Evolutionary conservation across 2,329 filamentous ascomycete species (phyloP).

Genomic region (Aspergillus neoniger): DNA sequence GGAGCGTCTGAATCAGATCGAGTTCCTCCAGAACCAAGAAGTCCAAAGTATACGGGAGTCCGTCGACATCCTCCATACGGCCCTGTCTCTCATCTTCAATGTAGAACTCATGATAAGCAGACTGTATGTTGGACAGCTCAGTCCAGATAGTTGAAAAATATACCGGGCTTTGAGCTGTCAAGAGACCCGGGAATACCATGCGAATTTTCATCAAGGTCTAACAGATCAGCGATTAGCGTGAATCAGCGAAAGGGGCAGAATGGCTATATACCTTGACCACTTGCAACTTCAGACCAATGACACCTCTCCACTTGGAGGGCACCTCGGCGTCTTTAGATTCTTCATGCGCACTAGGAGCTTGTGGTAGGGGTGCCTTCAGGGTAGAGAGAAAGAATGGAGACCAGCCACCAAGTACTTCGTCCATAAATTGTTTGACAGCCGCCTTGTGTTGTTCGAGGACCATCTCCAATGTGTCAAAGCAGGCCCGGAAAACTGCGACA

Average conservation of each 20-base stretch:
- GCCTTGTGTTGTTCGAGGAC: conserved; percentile 89
- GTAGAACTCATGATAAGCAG: conserved; percentile 77
- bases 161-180: conserved; percentile 77
- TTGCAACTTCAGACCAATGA: conserved; percentile 86
- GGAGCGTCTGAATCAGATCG: conserved; percentile 88
- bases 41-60: conserved; percentile 90
- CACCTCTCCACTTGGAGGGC: conserved; percentile 73
- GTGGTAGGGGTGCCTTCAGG: conserved; percentile 72
- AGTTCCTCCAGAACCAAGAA: conserved; percentile 91
- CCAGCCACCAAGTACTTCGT: conserved; percentile 81
- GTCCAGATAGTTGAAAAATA: conserved; percentile 90
- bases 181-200: conserved; percentile 74
- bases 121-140: conserved; percentile 74
- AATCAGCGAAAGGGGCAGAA: conserved; percentile 4
- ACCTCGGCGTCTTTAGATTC: conserved; percentile 56
- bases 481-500: conserved; percentile 84
- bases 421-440: conserved; percentile 84
- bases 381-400: conserved; percentile 83
- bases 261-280: conserved; percentile 69
- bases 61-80: conserved; percentile 84
- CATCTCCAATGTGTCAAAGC: conserved; percentile 95
- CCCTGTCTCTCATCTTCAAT: conserved; percentile 84
- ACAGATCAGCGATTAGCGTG: conserved; percentile 16
- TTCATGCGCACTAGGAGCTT: conserved; percentile 58
- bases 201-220: conserved; percentile 87